These are phyloP conservation scores for Stipa capillata DNA, from an alignment of 176 grass and related monocot genomes.

Conservation along the genomic window DNA sequence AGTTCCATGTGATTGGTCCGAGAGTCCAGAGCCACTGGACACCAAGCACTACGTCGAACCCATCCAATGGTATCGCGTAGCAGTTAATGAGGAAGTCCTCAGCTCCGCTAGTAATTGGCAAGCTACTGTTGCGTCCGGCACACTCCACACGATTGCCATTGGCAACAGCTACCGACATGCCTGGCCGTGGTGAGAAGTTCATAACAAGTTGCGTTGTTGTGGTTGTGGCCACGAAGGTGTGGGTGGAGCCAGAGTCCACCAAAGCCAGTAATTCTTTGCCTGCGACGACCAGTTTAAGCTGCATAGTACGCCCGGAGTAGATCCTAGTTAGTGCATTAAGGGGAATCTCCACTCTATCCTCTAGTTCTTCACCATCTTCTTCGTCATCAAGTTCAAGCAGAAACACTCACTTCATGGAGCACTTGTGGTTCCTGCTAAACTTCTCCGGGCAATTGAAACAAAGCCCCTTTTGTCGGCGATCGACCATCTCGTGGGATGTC, in stretches of 20 bases:
- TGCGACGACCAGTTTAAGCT: too few species aligned
- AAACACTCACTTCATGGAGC: neutral
- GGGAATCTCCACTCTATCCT: neutral
- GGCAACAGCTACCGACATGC: neutral
- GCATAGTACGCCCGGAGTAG: neutral
- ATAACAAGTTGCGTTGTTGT: too few species aligned
- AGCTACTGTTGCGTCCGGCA: fast-evolving
- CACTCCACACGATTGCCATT: neutral
- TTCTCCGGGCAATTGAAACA: neutral
- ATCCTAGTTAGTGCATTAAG: neutral
- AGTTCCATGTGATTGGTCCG: neutral
- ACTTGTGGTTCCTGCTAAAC: neutral
- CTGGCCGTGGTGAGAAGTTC: too few species aligned
- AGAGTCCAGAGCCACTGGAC: neutral
- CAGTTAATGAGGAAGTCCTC: neutral
- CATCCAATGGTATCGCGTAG: too few species aligned
- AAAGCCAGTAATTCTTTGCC: too few species aligned
- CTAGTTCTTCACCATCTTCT: fast-evolving
- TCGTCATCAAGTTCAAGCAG: neutral
- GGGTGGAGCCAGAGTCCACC: too few species aligned
- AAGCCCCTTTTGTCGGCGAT: neutral
- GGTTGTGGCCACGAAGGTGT: too few species aligned
- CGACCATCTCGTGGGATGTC: neutral
- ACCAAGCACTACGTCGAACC: neutral
- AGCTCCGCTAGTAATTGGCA: neutral